Evolutionary conservation across 148 eudicot genomes (phyloP).

Genomic region (Polygonum aviculare): DNA sequence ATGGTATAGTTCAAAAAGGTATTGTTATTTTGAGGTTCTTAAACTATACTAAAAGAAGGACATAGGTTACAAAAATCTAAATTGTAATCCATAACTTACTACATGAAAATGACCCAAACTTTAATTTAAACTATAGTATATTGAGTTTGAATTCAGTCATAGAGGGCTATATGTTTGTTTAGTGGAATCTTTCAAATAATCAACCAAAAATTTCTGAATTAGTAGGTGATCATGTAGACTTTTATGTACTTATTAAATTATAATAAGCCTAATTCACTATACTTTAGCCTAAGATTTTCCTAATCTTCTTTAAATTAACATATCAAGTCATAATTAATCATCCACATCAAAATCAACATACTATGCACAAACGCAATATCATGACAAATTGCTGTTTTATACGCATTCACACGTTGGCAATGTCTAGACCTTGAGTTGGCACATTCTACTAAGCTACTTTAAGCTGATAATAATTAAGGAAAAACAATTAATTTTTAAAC

Average conservation of each 20-base stretch:
- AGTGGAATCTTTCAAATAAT: not conserved
- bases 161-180: not conserved
- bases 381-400: not conserved
- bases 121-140: too few species aligned
- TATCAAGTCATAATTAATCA: not conserved
- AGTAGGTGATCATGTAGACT: slow-evolving; percentile 3
- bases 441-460: too few species aligned
- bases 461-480: too few species aligned
- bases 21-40: too few species aligned
- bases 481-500: too few species aligned
- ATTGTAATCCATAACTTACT: too few species aligned
- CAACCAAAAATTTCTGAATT: not conserved
- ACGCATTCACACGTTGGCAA: not conserved
- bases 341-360: not conserved
- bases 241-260: not conserved
- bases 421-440: not conserved
- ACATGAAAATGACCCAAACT: too few species aligned
- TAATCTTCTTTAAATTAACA: not conserved
- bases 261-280: not conserved
- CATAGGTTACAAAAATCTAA: too few species aligned
- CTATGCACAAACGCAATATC: not conserved
- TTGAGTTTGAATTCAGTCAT: too few species aligned
- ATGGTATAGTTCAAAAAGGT: too few species aligned
- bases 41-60: too few species aligned
- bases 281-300: not conserved